Percentiles rank a stretch among this genome's conserved stretches.
phyloP scores from a whole-genome alignment of 768 basidiomycete genomes.

The Russula sp. region DNA sequence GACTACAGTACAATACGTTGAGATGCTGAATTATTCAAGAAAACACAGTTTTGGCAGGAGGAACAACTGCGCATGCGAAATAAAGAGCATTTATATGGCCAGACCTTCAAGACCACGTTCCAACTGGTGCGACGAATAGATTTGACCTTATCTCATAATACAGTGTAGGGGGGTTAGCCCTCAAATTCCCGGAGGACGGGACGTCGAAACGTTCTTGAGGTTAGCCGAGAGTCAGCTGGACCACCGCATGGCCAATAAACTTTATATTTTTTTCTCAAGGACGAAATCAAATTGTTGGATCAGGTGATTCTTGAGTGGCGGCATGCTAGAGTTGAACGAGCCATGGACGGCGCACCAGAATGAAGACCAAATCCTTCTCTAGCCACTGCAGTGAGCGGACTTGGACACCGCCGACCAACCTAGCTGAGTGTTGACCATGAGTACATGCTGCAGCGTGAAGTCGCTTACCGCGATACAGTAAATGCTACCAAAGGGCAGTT shows the following conservation, averaged over 20 bases:
- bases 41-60: neutral
- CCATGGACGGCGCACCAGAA: neutral
- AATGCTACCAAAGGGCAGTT: neutral
- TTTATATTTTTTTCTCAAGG: neutral
- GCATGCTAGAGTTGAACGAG: neutral
- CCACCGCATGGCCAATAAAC: neutral
- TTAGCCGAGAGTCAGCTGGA: neutral
- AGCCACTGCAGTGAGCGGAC: neutral
- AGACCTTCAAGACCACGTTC: too few species aligned
- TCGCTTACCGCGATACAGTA: neutral
- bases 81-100: neutral
- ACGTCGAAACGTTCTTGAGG: neutral
- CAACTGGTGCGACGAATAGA: neutral
- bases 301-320: neutral
- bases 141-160: too few species aligned
- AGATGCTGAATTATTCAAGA: too few species aligned
- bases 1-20: too few species aligned
- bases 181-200: neutral
- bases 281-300: neutral
- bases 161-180: neutral
- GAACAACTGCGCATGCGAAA: neutral
- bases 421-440: neutral
- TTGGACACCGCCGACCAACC: neutral
- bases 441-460: neutral
- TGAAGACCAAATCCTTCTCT: neutral